Conservation (phyloP, 2,329 filamentous ascomycete species). For the Nigrospora sphaerica region DNA sequence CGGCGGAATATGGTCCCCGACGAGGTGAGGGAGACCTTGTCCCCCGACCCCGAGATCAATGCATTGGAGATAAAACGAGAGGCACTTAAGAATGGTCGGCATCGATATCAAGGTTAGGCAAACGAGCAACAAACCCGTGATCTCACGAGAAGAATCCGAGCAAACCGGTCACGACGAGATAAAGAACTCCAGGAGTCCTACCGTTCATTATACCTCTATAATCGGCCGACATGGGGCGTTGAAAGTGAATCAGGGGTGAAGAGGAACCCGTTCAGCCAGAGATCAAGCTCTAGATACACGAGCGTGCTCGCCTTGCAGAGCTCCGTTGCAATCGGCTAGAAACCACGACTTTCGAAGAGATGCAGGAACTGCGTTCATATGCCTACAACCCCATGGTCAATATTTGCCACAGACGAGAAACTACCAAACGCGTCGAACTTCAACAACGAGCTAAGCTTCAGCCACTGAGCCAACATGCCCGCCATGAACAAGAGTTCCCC, state of each 20-base stretch:
- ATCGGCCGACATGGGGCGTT: constrained; percentile 19
- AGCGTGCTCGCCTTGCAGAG: constrained; percentile 9
- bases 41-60: constrained; percentile 17
- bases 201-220: constrained; percentile 18
- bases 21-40: constrained; percentile 17
- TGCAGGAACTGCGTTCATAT: too few species aligned
- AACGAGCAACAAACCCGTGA: too few species aligned
- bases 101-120: too few species aligned
- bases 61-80: constrained; percentile 11
- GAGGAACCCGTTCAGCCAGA: constrained; percentile 8
- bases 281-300: constrained; percentile 9
- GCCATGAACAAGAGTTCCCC: constrained; percentile 7
- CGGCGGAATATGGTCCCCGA: constrained; percentile 20
- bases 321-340: constrained; percentile 8
- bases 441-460: constrained; percentile 6
- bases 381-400: too few species aligned
- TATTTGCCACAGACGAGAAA: too few species aligned
- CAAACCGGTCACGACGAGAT: constrained; percentile 7
- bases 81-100: too few species aligned
- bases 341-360: too few species aligned
- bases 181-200: constrained; percentile 14
- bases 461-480: constrained; percentile 4
- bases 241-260: constrained; percentile 12
- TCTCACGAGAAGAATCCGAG: too few species aligned
- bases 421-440: too few species aligned